Percentiles rank a stretch among this genome's conserved stretches.
These are phyloP conservation scores for Sesbania bispinosa DNA, from an alignment of 306 rosid genomes.

Conservation along the genomic window DNA sequence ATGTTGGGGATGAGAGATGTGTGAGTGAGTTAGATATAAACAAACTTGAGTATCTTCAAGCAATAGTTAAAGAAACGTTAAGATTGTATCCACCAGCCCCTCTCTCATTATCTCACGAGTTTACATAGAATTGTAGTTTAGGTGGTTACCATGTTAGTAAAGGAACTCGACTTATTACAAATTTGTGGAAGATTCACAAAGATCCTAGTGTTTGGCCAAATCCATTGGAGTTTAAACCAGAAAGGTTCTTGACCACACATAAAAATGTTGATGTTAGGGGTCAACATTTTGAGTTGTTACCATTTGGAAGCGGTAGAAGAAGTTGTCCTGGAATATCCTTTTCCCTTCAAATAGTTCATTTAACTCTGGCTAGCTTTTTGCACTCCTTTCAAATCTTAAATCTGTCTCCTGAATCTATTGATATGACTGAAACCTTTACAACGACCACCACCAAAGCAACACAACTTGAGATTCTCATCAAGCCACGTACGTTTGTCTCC, in stretches of 20 bases:
- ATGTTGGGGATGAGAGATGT: background rate
- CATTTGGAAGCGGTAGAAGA: background rate
- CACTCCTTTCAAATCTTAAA: background rate
- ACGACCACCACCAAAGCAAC: background rate
- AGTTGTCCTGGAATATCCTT: background rate
- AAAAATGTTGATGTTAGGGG: conserved; percentile 9
- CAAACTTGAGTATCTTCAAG: background rate
- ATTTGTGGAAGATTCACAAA: background rate
- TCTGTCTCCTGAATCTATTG: background rate
- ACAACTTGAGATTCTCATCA: background rate
- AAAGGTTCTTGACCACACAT: background rate
- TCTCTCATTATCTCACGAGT: background rate
- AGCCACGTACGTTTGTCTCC: background rate
- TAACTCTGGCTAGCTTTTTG: background rate
- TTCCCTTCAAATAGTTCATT: background rate
- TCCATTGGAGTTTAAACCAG: conserved; percentile 3
- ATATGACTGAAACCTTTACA: background rate
- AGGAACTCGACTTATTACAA: background rate
- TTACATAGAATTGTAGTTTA: background rate
- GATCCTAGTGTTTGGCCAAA: background rate
- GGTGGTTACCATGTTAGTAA: background rate
- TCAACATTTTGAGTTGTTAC: background rate
- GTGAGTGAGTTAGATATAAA: background rate
- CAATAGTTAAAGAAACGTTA: background rate
- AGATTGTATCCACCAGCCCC: background rate